These are phyloP conservation scores for Talaromyces sp. DNA, from an alignment of 2,329 filamentous ascomycete genomes.

Conservation along the genomic window DNA sequence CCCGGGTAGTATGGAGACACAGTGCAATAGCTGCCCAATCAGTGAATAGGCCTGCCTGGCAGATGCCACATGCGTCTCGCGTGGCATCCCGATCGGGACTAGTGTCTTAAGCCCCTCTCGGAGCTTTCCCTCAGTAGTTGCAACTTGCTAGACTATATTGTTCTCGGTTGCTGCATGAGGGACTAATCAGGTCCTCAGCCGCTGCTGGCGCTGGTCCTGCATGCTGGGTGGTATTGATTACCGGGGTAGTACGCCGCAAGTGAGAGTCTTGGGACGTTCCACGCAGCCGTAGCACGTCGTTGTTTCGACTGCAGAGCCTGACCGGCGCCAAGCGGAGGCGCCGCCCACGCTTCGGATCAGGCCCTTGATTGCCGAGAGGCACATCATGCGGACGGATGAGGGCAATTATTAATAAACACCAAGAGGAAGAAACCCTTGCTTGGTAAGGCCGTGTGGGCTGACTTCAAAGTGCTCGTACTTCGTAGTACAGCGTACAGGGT, in stretches of 20 bases:
- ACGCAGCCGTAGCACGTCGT: background rate
- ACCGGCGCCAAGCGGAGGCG: background rate
- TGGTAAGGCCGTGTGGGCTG: background rate
- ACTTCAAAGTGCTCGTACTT: background rate
- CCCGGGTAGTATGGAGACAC: background rate
- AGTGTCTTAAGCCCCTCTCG: background rate
- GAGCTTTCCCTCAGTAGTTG: background rate
- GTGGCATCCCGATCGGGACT: slow-evolving; percentile 9
- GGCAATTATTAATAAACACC: background rate
- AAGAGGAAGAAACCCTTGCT: background rate
- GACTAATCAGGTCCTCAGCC: background rate
- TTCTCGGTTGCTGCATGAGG: background rate
- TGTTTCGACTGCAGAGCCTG: background rate
- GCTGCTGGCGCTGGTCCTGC: no score
- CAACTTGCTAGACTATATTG: background rate
- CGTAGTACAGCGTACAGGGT: no score
- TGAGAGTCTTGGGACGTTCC: background rate
- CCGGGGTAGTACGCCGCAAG: background rate
- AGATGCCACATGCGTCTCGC: slow-evolving; percentile 10
- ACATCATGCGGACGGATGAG: background rate
- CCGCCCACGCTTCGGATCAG: background rate
- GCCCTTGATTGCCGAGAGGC: background rate
- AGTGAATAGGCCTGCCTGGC: background rate
- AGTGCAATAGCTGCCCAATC: background rate
- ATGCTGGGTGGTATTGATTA: background rate